Evolutionary conservation across 768 basidiomycete species (phyloP).

Genomic region (Mycena olivaceomarginata): DNA sequence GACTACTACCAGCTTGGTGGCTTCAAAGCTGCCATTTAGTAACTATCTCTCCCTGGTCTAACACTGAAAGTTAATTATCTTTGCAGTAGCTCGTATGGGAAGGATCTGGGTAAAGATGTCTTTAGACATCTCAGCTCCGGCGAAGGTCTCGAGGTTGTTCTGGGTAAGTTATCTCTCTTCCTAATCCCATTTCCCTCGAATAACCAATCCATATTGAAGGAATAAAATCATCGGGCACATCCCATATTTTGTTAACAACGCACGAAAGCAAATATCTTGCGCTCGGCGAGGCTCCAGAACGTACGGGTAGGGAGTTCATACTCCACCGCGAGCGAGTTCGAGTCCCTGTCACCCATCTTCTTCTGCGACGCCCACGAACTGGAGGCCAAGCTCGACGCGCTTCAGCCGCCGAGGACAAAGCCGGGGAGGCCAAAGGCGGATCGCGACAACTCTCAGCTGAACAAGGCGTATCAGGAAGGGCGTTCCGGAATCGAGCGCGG

Average conservation of each 20-base stretch:
- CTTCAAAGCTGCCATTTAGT: constrained; percentile 32
- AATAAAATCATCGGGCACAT: constrained; percentile 35
- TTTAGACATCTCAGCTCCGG: background rate
- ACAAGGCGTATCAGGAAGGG: constrained; percentile 26
- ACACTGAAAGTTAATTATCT: background rate
- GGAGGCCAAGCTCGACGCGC: constrained; percentile 24
- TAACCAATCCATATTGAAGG: constrained; percentile 6
- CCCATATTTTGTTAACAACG: constrained; percentile 24
- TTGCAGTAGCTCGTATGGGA: background rate
- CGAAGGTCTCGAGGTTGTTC: constrained; percentile 21
- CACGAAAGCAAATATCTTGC: background rate
- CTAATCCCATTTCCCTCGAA: no score
- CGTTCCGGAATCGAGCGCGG: constrained; percentile 13
- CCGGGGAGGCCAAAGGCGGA: constrained; percentile 1
- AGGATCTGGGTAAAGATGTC: background rate
- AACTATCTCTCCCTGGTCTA: background rate
- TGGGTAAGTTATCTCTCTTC: constrained; percentile 15
- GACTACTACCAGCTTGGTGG: constrained; percentile 44
- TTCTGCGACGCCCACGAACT: constrained; percentile 21
- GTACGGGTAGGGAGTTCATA: background rate
- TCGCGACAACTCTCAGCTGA: constrained; percentile 28
- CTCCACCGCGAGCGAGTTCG: constrained; percentile 11
- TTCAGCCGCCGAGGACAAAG: background rate
- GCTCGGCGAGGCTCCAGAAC: background rate
- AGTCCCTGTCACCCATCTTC: constrained; percentile 41